phyloP scores from a whole-genome alignment of 768 basidiomycete species.

The Coprinopsis cinerea region DNA sequence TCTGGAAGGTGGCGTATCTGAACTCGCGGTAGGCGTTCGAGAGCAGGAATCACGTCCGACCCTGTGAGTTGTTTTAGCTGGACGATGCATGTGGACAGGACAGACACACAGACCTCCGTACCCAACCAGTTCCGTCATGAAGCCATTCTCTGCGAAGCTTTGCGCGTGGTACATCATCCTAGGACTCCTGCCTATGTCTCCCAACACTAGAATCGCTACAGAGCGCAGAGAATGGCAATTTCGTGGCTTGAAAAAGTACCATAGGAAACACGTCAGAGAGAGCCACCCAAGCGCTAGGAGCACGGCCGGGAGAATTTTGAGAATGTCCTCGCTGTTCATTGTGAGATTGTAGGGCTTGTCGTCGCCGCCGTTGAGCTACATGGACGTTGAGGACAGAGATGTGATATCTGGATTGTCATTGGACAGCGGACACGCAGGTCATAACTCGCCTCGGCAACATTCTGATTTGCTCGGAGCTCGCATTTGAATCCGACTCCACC shows the following conservation, averaged over 20 bases:
- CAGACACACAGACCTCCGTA: conserved; percentile 59
- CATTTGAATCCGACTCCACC: conserved; percentile 3
- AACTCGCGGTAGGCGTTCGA: conserved; percentile 61
- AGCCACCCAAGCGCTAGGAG: conserved; percentile 25
- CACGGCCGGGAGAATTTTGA: conserved; percentile 8
- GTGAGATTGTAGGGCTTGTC: too few species aligned
- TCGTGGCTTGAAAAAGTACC: conserved; percentile 25
- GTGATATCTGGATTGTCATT: too few species aligned
- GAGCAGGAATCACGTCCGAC: conserved; percentile 68
- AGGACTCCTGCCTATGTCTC: conserved; percentile 93
- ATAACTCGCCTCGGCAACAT: not conserved
- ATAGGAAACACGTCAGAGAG: conserved; percentile 19
- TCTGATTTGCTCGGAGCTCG: not conserved
- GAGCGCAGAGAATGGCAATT: conserved; percentile 48
- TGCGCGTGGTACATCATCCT: conserved; percentile 99
- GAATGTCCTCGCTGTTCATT: conserved; percentile 1
- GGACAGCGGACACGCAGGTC: too few species aligned
- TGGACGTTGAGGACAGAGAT: too few species aligned
- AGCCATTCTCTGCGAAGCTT: conserved; percentile 78
- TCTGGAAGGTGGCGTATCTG: conserved; percentile 63
- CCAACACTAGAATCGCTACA: conserved; percentile 87
- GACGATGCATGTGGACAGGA: not conserved
- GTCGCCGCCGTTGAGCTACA: not conserved
- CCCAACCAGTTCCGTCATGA: conserved; percentile 76
- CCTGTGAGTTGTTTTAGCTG: conserved; percentile 37